These are phyloP conservation scores for Pezicula carpinea DNA, from an alignment of 2,329 filamentous ascomycete genomes.

Conservation along the genomic window DNA sequence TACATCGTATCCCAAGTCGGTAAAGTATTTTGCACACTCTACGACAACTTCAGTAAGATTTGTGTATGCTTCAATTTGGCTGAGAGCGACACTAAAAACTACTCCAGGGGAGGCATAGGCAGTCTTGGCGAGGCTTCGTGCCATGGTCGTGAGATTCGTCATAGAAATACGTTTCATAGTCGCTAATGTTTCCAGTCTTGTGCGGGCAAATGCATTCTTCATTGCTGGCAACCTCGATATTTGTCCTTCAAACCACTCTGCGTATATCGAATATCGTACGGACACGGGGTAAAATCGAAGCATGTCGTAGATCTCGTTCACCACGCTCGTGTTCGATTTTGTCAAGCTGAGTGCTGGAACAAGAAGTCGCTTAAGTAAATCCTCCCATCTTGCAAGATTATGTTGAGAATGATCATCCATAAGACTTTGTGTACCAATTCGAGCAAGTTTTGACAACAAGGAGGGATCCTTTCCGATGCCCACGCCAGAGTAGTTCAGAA, in stretches of 20 bases:
- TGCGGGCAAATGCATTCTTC: slow-evolving; percentile 70
- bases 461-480: slow-evolving; percentile 81
- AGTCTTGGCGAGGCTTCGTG: slow-evolving; percentile 84
- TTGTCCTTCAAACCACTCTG: slow-evolving; percentile 83
- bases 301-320: slow-evolving; percentile 82
- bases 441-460: slow-evolving; percentile 76
- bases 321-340: slow-evolving; percentile 75
- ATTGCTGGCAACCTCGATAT: slow-evolving; percentile 75
- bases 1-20: slow-evolving; percentile 86
- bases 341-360: slow-evolving; percentile 84
- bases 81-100: slow-evolving; percentile 83
- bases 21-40: slow-evolving; percentile 92
- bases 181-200: slow-evolving; percentile 74
- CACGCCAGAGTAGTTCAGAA: slow-evolving; percentile 81
- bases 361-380: slow-evolving; percentile 77
- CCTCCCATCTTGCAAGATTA: slow-evolving; percentile 77
- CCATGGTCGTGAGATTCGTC: slow-evolving; percentile 81
- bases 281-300: slow-evolving; percentile 73
- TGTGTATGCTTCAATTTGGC: slow-evolving; percentile 88
- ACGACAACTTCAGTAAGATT: slow-evolving; percentile 95
- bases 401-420: slow-evolving; percentile 61
- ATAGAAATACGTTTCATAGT: slow-evolving; percentile 86
- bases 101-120: slow-evolving; percentile 86
- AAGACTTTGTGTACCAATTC: slow-evolving; percentile 76
- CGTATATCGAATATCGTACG: slow-evolving; percentile 81